Evolutionary conservation across 2,329 filamentous ascomycete species (phyloP).

Genomic region (Stemphylium beticola): DNA sequence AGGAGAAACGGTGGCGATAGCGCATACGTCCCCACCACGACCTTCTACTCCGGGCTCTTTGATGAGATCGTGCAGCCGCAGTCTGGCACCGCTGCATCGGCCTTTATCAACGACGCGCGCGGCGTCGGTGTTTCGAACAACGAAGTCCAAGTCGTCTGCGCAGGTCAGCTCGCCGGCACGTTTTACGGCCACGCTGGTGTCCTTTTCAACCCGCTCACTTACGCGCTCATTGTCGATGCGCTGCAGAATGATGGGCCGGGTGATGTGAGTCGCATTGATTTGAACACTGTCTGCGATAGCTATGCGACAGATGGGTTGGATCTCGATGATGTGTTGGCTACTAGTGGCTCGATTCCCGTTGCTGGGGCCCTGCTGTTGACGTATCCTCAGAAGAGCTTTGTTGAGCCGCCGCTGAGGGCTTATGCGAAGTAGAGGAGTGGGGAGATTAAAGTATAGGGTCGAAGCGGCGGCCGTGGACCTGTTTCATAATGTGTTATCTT

Average conservation of each 20-base stretch:
- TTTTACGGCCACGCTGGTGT: conserved; percentile 60
- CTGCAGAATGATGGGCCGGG: conserved; percentile 57
- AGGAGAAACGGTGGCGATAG: conserved; percentile 56
- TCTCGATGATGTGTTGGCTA: conserved; percentile 55
- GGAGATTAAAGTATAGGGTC: background rate
- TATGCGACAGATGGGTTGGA: conserved; percentile 50
- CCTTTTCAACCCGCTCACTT: conserved; percentile 58
- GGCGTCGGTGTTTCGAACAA: conserved; percentile 59
- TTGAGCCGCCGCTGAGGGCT: conserved; percentile 51
- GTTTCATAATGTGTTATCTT: background rate
- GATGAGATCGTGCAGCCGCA: conserved; percentile 63
- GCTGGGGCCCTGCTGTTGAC: conserved; percentile 43
- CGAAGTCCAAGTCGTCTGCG: conserved; percentile 56
- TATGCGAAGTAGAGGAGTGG: conserved; percentile 43
- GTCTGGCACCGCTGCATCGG: conserved; percentile 55
- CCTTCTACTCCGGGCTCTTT: conserved; percentile 55
- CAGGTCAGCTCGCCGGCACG: conserved; percentile 48
- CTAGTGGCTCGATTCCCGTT: conserved; percentile 52
- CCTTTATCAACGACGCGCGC: conserved; percentile 51
- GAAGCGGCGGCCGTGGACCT: accelerated
- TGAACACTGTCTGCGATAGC: conserved; percentile 49
- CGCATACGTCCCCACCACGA: conserved; percentile 63
- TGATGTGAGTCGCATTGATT: conserved; percentile 47
- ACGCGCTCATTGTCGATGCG: conserved; percentile 56
- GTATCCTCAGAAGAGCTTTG: conserved; percentile 36